Evolutionary conservation across 1,139 yeast genomes (phyloP), one percentile per base, ranked within the genome.

Genomic region (Zygosaccharomyces pseudobailii): DNA sequence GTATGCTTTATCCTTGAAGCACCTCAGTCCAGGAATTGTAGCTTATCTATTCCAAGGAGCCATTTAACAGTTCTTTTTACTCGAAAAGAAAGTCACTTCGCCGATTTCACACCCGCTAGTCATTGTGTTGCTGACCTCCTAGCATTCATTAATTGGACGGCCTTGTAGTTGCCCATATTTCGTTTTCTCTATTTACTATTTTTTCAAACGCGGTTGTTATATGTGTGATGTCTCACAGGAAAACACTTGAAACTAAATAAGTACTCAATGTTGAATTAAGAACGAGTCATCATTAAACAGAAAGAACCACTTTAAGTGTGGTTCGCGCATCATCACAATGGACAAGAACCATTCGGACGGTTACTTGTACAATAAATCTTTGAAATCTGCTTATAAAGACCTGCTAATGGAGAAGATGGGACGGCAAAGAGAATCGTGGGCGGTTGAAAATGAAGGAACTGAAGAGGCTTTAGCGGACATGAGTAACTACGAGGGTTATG

Each of bases 351-450:
- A 38, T 23, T 30, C 38, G 19, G 45, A 37, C 36, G 49, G 45
- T 41, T 36, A 36, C 23, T 34, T 40, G 27, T 49, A 50, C 19
- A 50, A 50, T 17, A 43, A 45, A 36, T 46, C 54, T 4, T 19
- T 55, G 34, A 50, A 46, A 42, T 42, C 50, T 35, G 54, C 43
- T 24, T 55, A 56, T 17, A 49, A 50, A 24, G 55, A 56, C 41
- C 22, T 55, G 47, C 42, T 56, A 42, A 41, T 47, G 44, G 52
- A 55, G 40, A 51, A 46, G 44, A 42, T 49, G 46, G 42, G 36
- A 19, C 43, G 45, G 9, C 31, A 42, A 10, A 35, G 30, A 27
- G 32, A 30, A 17, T 47, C 51, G 33, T 38, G 40, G 39, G 49
- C 46, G 30, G 43, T 32, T 41, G 42, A 50, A 28, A 46, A 43